Conservation (phyloP, 495 filamentous ascomycete genomes). For the Penicillium lagena region DNA sequence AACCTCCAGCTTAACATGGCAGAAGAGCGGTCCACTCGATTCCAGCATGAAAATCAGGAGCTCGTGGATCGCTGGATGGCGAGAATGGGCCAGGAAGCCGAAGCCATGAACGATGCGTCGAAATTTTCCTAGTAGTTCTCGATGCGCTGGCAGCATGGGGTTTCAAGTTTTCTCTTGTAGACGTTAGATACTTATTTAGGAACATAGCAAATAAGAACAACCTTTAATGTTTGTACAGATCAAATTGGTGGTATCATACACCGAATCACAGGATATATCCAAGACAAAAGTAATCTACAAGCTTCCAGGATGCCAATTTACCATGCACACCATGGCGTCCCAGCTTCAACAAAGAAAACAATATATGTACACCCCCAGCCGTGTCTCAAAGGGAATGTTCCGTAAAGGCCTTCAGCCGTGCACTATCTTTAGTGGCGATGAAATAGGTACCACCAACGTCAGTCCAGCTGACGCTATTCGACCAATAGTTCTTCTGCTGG, state of each 20-base stretch:
- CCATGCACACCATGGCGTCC: slow-evolving; percentile 2
- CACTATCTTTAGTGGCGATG: slow-evolving; percentile 77
- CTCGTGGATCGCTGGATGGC: slow-evolving; percentile 88
- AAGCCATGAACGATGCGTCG: slow-evolving; percentile 70
- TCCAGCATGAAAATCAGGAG: slow-evolving; percentile 80
- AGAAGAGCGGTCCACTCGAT: slow-evolving; percentile 59
- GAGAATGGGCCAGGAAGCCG: slow-evolving; percentile 76
- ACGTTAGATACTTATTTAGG: too few species aligned
- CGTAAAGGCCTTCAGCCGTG: slow-evolving; percentile 40
- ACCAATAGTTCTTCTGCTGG: slow-evolving; percentile 69
- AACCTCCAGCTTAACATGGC: slow-evolving; percentile 85
- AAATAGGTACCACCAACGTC: slow-evolving; percentile 76
- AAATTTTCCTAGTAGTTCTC: slow-evolving; percentile 29
- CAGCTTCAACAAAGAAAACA: neutral
- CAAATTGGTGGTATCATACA: slow-evolving; percentile 16
- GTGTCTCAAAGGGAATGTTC: slow-evolving; percentile 24
- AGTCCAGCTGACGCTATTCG: slow-evolving; percentile 87
- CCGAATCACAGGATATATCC: slow-evolving; percentile 10
- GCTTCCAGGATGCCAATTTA: neutral
- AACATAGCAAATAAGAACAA: neutral
- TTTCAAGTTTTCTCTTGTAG: too few species aligned
- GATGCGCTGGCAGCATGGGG: neutral
- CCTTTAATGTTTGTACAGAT: slow-evolving; percentile 1
- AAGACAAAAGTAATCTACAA: slow-evolving; percentile 18
- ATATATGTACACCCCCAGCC: neutral